phyloP scores from a whole-genome alignment of 306 rosid genomes.

The Acacia acuminata region DNA sequence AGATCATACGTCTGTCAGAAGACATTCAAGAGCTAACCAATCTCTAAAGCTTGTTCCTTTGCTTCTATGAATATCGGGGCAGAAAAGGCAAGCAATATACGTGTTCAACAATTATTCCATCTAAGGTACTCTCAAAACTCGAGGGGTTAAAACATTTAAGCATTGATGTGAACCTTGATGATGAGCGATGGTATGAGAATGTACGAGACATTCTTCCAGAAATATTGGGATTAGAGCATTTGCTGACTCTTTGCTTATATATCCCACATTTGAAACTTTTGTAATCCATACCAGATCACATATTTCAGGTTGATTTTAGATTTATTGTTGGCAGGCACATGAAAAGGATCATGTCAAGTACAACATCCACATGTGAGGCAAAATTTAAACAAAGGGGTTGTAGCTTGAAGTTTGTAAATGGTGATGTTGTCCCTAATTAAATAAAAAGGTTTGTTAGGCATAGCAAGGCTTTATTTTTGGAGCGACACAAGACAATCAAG shows the following conservation, averaged over 20 bases:
- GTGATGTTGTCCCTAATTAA: not conserved
- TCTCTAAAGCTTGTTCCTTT: conserved; percentile 7
- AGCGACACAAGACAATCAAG: too few species aligned
- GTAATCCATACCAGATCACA: not conserved
- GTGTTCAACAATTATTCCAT: not conserved
- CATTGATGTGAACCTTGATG: conserved; percentile 26
- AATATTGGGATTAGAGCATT: not conserved
- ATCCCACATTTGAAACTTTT: not conserved
- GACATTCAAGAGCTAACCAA: not conserved
- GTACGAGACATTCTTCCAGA: not conserved
- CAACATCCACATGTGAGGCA: not conserved
- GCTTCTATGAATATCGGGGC: conserved; percentile 2
- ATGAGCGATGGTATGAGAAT: conserved; percentile 27
- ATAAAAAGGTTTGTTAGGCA: not conserved
- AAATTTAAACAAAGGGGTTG: not conserved
- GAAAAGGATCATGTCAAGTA: not conserved
- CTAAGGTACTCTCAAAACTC: not conserved
- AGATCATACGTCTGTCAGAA: not conserved
- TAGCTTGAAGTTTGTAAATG: conserved; percentile 10
- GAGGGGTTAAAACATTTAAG: not conserved
- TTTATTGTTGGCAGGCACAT: not conserved
- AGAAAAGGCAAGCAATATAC: not conserved
- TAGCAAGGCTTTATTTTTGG: not conserved
- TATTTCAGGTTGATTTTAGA: not conserved
- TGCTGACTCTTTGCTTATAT: not conserved